Conservation (phyloP, 805 yeast species). For the Schizosaccharomyces osmophilus region DNA sequence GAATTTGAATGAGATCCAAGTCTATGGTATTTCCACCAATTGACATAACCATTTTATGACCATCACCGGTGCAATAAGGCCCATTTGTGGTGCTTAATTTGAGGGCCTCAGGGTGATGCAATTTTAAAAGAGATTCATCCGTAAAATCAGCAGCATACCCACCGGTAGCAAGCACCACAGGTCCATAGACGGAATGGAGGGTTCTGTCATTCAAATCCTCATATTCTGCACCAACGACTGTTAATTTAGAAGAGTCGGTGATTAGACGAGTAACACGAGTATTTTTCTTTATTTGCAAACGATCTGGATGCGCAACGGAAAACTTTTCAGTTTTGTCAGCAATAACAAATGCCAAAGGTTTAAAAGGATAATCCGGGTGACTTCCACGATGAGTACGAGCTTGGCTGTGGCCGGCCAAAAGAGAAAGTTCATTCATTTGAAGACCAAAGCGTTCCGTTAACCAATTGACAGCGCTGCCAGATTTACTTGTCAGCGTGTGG, state of each 20-base stretch:
- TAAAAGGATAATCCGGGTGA: constrained; percentile 38
- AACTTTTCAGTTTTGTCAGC: constrained; percentile 25
- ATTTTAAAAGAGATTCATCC: constrained; percentile 23
- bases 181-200: constrained; percentile 19
- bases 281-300: constrained; percentile 19
- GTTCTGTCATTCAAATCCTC: constrained; percentile 11
- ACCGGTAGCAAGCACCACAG: constrained; percentile 39
- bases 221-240: constrained; percentile 22
- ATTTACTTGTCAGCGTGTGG: constrained; percentile 32
- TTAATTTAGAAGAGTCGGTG: constrained; percentile 9
- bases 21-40: constrained; percentile 33
- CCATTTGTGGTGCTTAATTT: constrained; percentile 38
- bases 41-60: constrained; percentile 28
- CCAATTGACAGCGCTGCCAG: constrained; percentile 51
- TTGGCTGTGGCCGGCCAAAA: constrained; percentile 61
- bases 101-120: constrained; percentile 33
- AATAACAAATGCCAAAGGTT: constrained; percentile 34
- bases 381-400: constrained; percentile 65
- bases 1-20: constrained; percentile 41
- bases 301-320: constrained; percentile 20
- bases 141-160: constrained; percentile 45
- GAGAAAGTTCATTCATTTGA: constrained; percentile 42
- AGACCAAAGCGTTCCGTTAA: constrained; percentile 35
- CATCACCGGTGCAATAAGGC: constrained; percentile 38
- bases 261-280: constrained; percentile 22